Evolutionary conservation across 1,284 basidiomycete genomes (phyloP).

Genomic region (Megacollybia platyphylla): DNA sequence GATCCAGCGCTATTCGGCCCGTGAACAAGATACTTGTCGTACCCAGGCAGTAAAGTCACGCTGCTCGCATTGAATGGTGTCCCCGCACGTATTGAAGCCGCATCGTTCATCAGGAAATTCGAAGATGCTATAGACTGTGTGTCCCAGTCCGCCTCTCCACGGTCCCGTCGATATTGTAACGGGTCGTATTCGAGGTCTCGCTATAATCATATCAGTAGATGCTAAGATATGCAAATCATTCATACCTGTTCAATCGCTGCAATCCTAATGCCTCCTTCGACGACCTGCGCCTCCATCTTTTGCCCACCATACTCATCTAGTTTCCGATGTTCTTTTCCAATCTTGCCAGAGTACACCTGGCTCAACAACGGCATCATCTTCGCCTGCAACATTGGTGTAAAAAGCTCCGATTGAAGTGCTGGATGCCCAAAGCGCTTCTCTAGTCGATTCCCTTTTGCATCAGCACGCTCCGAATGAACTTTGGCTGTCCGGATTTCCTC

Average conservation of each 20-base stretch:
- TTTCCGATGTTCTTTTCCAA: slow-evolving; percentile 47
- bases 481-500: slow-evolving; percentile 60
- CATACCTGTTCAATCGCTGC: slow-evolving; percentile 62
- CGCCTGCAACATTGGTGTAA: slow-evolving; percentile 81
- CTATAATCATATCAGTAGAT: slow-evolving; percentile 16
- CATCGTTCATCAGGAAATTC: slow-evolving; percentile 29
- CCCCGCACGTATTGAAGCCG: slow-evolving; percentile 24
- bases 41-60: slow-evolving; percentile 22
- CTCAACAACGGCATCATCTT: slow-evolving; percentile 68
- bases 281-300: slow-evolving; percentile 55
- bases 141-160: slow-evolving; percentile 75
- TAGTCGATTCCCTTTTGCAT: slow-evolving; percentile 56
- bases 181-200: slow-evolving; percentile 70
- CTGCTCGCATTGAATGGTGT: slow-evolving; percentile 29
- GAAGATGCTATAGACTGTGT: slow-evolving; percentile 55
- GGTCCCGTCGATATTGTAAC: slow-evolving; percentile 57
- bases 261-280: slow-evolving; percentile 67
- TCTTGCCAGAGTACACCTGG: slow-evolving; percentile 66
- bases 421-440: slow-evolving; percentile 83
- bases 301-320: slow-evolving; percentile 66
- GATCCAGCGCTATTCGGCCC: slow-evolving; percentile 19
- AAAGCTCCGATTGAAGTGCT: slow-evolving; percentile 65
- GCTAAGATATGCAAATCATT: slow-evolving; percentile 3
- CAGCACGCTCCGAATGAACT: slow-evolving; percentile 59
- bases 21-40: slow-evolving; percentile 42